Evolutionary conservation across 192 early-diverging fungal species (phyloP), one percentile per base, ranked within the genome.

Genomic region (Backusella liffmaniae): DNA sequence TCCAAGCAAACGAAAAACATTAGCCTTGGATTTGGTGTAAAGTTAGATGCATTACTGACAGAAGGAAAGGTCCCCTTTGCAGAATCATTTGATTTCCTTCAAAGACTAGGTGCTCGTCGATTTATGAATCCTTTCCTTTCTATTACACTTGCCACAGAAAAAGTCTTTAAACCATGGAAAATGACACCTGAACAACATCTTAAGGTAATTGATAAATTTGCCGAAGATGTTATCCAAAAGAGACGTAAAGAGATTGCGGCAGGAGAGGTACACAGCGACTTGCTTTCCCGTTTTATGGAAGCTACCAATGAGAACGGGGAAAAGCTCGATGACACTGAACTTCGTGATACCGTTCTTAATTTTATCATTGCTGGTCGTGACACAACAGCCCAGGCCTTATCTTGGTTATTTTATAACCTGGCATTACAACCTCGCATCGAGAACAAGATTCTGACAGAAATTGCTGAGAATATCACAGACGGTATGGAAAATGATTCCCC

Each of bases 301-400:
- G 72, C 82, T 1, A 23, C 23, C 18, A 76, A 83, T 56, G 73
- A 77, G 23, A 70, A 83, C 32, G 78, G 78, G 3, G 66, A 77
- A 0, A 66, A 21, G 2, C 39, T 83, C 5, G 73, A 56, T 44
- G 74, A 80, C 53, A 74, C 37, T 13, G 78, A 83, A 69, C 76
- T 83, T 29, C 72, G 82, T 13, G 82, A 83, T 67, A 73, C 73
- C 37, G 29, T 83, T 15, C 49, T 83, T 26, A 83, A 83, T 26
- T 80, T 83, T 13, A 75, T 83, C 44, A 83, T 83, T 72, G 82
- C 82, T 37, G 80, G 80, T 26, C 67, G 82, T 34, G 86, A 88
- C 67, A 88, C 87, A 1, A 88, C 87, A 8, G 86, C 87, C 5
- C 85, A 84, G 21, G 79, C 87, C 5, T 70, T 88, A 13, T 86